Percentiles rank a stretch among this genome's conserved stretches.
These are phyloP conservation scores for Astrocystis sublimbata DNA, from an alignment of 495 filamentous ascomycete genomes.

Conservation along the genomic window DNA sequence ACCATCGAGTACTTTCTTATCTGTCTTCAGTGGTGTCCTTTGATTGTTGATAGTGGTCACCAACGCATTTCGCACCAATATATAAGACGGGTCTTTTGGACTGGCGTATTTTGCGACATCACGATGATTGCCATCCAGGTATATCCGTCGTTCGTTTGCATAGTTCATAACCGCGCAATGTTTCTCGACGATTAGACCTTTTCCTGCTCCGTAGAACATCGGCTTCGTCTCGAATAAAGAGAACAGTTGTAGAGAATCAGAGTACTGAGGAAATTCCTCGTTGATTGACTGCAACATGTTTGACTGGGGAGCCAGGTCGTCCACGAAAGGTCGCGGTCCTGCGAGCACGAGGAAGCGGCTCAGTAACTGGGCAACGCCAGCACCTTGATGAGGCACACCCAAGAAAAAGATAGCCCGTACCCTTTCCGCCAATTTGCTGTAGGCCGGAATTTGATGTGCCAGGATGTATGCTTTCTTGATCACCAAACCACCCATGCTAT, in stretches of 20 bases:
- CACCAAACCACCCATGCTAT: conserved; percentile 59
- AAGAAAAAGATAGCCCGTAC: conserved; percentile 52
- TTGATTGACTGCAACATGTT: conserved; percentile 24
- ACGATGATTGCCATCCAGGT: conserved; percentile 21
- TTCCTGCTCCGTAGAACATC: conserved; percentile 8
- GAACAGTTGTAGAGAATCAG: conserved; percentile 25
- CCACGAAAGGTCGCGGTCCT: background rate
- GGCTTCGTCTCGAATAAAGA: conserved; percentile 35
- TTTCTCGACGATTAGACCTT: conserved; percentile 21
- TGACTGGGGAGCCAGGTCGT: conserved; percentile 2
- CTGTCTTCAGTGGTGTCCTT: background rate
- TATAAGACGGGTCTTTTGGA: conserved; percentile 14
- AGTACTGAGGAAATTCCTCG: conserved; percentile 34
- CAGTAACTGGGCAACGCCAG: conserved; percentile 44
- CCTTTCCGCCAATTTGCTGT: conserved; percentile 29
- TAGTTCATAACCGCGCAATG: conserved; percentile 23
- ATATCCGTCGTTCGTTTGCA: conserved; percentile 15
- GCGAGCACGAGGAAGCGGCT: conserved; percentile 22
- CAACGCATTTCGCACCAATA: conserved; percentile 13
- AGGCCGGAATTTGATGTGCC: conserved; percentile 27
- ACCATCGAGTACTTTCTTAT: background rate
- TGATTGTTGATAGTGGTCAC: background rate
- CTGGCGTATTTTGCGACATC: conserved; percentile 20
- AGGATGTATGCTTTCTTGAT: conserved; percentile 48
- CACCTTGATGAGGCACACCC: conserved; percentile 54